A percentile compares a stretch with the other conserved stretches of the same genome.
Conservation (phyloP, 768 basidiomycete species). For the Amanita inopinata region DNA sequence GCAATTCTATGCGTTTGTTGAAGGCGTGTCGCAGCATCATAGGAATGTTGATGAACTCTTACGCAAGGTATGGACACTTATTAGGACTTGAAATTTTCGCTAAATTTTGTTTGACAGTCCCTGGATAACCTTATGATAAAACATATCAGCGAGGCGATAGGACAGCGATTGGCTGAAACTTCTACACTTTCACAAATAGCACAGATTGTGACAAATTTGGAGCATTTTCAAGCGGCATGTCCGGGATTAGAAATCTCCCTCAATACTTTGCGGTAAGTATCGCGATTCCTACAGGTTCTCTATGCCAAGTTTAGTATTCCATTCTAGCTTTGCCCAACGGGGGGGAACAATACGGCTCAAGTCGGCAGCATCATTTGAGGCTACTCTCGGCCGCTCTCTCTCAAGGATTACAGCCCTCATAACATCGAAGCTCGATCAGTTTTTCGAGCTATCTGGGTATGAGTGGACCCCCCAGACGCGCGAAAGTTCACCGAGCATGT, state of each 20-base stretch:
- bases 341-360: conserved; percentile 72
- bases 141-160: conserved; percentile 69
- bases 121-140: conserved; percentile 74
- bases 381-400: conserved; percentile 59
- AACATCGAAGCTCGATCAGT: conserved; percentile 86
- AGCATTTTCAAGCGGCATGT: conserved; percentile 84
- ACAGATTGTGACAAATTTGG: conserved; percentile 86
- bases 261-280: conserved; percentile 63
- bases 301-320: background rate
- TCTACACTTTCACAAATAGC: conserved; percentile 84
- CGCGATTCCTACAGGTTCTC: background rate
- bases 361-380: conserved; percentile 54
- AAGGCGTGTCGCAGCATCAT: conserved; percentile 88
- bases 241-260: conserved; percentile 77
- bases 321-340: conserved; percentile 64
- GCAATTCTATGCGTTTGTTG: conserved; percentile 93
- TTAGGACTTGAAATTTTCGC: background rate
- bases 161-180: conserved; percentile 60
- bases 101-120: conserved; percentile 39
- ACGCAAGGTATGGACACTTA: conserved; percentile 52
- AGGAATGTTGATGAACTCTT: conserved; percentile 87
- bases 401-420: conserved; percentile 76
- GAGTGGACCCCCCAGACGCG: conserved; percentile 76
- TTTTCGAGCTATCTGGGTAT: conserved; percentile 93
- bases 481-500: conserved; percentile 81